These are phyloP conservation scores for Gracilaria gracilis DNA, from an alignment of 23 red algal species.

Conservation along the genomic window DNA sequence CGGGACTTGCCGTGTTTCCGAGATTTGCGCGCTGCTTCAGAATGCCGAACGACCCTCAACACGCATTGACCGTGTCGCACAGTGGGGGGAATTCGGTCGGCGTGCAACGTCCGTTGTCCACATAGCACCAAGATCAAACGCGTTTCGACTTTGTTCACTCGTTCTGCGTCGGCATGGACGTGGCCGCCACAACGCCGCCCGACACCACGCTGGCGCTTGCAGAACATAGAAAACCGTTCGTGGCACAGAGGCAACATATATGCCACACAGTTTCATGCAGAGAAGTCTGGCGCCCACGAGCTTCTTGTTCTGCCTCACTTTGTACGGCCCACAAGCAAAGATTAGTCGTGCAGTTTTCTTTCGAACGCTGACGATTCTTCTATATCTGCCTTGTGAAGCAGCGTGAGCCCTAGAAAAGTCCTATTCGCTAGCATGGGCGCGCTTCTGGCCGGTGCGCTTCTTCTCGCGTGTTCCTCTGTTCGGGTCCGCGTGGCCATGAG, in stretches of 20 bases:
- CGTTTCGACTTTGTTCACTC: conserved; percentile 88
- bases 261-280: conserved; percentile 86
- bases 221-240: conserved; percentile 60
- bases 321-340: conserved; percentile 9
- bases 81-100: conserved; percentile 78
- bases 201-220: conserved; percentile 16
- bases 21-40: conserved; percentile 59
- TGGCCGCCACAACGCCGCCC: not conserved
- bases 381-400: no score
- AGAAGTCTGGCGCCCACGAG: conserved; percentile 71
- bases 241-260: conserved; percentile 48
- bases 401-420: no score
- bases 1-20: conserved; percentile 69
- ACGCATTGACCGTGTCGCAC: conserved; percentile 72
- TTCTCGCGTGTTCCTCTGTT: no score
- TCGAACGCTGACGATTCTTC: no score
- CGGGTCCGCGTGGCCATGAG: no score
- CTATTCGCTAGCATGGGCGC: no score
- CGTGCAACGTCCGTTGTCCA: not conserved
- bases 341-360: no score
- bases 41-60: no score
- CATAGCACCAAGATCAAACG: not conserved
- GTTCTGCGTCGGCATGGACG: conserved; percentile 45
- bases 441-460: no score
- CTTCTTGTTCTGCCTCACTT: conserved; percentile 68